phyloP scores from a whole-genome alignment of 306 rosid species.

The Citrullus mucosospermus region DNA sequence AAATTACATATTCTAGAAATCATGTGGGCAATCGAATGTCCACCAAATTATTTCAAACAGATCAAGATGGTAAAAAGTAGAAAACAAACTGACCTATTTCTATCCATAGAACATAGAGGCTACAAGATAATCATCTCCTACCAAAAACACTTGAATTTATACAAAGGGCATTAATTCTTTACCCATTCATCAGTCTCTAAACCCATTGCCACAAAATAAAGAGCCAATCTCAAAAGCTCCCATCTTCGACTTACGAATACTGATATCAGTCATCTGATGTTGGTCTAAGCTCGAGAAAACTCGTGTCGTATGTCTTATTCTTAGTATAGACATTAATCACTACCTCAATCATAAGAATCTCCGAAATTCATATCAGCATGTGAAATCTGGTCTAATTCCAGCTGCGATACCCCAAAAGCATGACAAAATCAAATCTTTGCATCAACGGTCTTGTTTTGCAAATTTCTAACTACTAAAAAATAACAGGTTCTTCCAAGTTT shows the following conservation, averaged over 20 bases:
- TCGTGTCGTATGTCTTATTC: not conserved
- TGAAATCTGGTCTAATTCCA: slow-evolving; percentile 41
- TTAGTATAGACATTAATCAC: not conserved
- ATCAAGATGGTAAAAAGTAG: slow-evolving; percentile 11
- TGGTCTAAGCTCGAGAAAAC: not conserved
- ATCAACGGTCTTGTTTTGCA: slow-evolving; percentile 17
- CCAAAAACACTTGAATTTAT: slow-evolving; percentile 11
- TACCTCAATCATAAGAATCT: not conserved
- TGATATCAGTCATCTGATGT: not conserved
- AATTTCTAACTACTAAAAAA: not conserved
- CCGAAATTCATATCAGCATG: slow-evolving; percentile 34
- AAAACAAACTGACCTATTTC: slow-evolving; percentile 2
- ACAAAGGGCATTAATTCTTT: not conserved
- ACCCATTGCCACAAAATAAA: not conserved
- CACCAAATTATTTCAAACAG: not conserved
- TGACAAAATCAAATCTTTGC: slow-evolving; percentile 6
- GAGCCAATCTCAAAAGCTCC: not conserved
- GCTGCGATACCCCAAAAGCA: slow-evolving; percentile 29
- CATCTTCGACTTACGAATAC: not conserved
- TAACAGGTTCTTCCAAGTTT: not conserved
- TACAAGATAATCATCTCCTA: slow-evolving; percentile 14
- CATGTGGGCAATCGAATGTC: not conserved
- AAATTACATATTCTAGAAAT: not conserved
- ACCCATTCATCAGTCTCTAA: not conserved
- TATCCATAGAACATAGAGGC: slow-evolving; percentile 36